Conservation (phyloP, 352 stramenopile species). For the Phytophthora ramorum region DNA sequence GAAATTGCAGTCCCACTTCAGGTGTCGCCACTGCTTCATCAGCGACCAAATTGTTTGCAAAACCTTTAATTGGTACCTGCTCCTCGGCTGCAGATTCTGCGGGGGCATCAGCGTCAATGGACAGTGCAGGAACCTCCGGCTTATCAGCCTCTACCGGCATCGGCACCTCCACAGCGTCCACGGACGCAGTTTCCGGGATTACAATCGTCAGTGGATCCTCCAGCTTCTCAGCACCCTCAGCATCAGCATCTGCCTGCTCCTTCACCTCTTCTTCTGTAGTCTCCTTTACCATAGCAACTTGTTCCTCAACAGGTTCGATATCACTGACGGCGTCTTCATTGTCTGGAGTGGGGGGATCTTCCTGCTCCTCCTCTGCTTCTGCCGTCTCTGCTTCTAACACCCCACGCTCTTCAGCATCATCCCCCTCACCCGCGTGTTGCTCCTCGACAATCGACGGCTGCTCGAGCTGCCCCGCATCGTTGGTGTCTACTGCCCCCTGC, state of each 20-base stretch:
- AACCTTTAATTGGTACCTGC: slow-evolving; percentile 1
- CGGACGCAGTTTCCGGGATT: slow-evolving; percentile 1
- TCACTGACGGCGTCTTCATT: background rate
- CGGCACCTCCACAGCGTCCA: background rate
- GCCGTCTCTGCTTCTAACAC: too few species aligned
- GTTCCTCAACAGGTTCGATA: too few species aligned
- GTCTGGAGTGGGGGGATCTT: slow-evolving; percentile 8
- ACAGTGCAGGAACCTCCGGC: background rate
- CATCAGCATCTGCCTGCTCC: background rate
- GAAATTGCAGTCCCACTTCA: slow-evolving; percentile 29
- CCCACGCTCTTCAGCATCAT: background rate
- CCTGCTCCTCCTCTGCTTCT: slow-evolving; percentile 12
- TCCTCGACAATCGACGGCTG: slow-evolving; percentile 1
- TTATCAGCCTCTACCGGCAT: background rate
- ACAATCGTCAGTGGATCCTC: slow-evolving; percentile 1
- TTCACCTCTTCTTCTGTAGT: background rate
- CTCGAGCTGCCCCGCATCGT: background rate
- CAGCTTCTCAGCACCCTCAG: slow-evolving; percentile 8
- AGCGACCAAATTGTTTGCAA: slow-evolving; percentile 15
- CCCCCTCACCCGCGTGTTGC: slow-evolving; percentile 6
- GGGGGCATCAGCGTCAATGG: background rate
- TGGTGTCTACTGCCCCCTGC: too few species aligned
- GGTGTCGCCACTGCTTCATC: slow-evolving; percentile 32
- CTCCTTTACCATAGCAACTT: background rate
- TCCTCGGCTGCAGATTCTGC: background rate